These are phyloP conservation scores for Xylariaceae sp. DNA, from an alignment of 2,329 filamentous ascomycete species.

Conservation along the genomic window DNA sequence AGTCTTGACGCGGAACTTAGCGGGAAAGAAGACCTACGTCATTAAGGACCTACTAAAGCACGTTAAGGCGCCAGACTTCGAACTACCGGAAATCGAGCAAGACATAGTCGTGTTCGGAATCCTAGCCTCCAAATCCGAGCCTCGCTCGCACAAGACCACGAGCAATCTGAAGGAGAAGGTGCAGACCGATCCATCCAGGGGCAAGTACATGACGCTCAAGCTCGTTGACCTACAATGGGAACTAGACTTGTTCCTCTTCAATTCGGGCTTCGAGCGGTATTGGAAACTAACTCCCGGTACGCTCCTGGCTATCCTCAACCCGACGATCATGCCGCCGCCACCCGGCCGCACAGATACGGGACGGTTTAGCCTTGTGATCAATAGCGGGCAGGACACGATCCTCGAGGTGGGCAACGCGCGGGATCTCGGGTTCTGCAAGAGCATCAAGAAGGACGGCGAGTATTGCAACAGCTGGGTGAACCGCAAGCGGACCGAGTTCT, in stretches of 20 bases:
- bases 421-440: conserved; percentile 88
- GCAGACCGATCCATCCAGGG: conserved; percentile 59
- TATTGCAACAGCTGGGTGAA: conserved; percentile 86
- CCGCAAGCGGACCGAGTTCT: conserved; percentile 82
- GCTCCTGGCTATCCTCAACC: conserved; percentile 88
- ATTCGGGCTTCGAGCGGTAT: conserved; percentile 85
- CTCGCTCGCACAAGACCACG: conserved; percentile 60
- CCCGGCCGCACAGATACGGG: conserved; percentile 75
- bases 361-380: conserved; percentile 82
- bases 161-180: conserved; percentile 50
- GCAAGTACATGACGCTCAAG: conserved; percentile 91
- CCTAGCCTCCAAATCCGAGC: conserved; percentile 84
- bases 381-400: conserved; percentile 83
- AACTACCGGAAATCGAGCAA: conserved; percentile 78
- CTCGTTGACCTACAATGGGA: conserved; percentile 90
- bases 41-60: conserved; percentile 80
- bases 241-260: conserved; percentile 89
- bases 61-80: conserved; percentile 81
- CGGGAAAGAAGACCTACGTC: conserved; percentile 74
- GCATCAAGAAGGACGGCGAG: conserved; percentile 80
- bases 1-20: conserved; percentile 75
- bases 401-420: conserved; percentile 84
- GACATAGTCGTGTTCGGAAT: conserved; percentile 91
- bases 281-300: conserved; percentile 95
- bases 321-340: conserved; percentile 84